Evolutionary conservation across 352 stramenopile genomes (phyloP), one percentile per base, ranked within the genome.

Genomic region (Phytophthora pisi): DNA sequence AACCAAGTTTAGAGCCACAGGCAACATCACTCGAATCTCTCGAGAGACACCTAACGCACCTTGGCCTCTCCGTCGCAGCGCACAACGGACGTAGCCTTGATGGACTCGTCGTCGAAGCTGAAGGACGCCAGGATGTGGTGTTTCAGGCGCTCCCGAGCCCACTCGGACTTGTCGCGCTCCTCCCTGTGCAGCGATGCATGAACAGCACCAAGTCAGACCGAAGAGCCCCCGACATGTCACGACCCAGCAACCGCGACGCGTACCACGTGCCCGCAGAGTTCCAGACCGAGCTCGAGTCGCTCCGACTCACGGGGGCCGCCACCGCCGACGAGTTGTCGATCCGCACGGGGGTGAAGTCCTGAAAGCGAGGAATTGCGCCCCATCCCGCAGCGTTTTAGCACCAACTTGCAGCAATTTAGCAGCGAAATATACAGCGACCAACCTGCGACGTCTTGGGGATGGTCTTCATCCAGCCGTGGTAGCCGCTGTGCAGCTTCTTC

Each of bases 391-490:
- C 40, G 6, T 11, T n/a, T 62, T 46, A 61, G 16, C 49, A 10
- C 26, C 10, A 5, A 52, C 24, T 46, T 53, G n/a, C 24, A 8
- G n/a, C 26, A 65, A 34, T 51, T 69, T 24, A 53, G 55, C 8
- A 52, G 30, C 26, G 16, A 2, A 43, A 42, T 34, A 20, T 10
- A 20, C 2, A 11, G 16, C 13, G 47, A 6, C 67, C 3, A 34
- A 93, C 86, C 59, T 93, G 84, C n/a, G 68, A 70, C 18, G 78
- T 95, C 74, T 92, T 91, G 20, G 86, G 61, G 64, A 95, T 92
- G n/a, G 75, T 81, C 80, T 93, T 93, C 85, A 93, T 93, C 88
- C 88, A 95, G 53, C 88, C 88, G 61, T 95, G 86, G 74, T 95
- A 95, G 59, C 88, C 88, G 15, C 72, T 77, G 74, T 95, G 88